A percentile compares a stretch with the other conserved stretches of the same genome.
Conservation (phyloP, 2,329 filamentous ascomycete species). For the Nothopassalora personata region DNA sequence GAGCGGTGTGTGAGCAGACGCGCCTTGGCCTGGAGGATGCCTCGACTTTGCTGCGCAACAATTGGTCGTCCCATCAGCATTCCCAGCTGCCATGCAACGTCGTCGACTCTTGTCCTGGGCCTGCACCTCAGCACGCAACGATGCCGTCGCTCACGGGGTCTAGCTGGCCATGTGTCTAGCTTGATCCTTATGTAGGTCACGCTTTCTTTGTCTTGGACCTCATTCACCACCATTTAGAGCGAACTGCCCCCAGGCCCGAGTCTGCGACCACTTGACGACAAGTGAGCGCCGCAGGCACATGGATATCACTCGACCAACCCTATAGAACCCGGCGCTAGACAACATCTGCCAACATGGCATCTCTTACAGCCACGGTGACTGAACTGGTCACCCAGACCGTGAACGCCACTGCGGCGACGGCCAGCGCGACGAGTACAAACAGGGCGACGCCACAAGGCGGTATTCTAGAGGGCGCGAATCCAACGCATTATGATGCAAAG, state of each 20-base stretch:
- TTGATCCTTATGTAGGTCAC: background rate
- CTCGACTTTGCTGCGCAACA: background rate
- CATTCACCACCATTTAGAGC: background rate
- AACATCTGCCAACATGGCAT: background rate
- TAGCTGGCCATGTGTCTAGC: background rate
- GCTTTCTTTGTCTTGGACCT: background rate
- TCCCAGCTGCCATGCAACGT: background rate
- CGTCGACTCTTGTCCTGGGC: background rate
- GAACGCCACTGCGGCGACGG: constrained; percentile 13
- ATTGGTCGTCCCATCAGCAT: background rate
- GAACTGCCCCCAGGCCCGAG: background rate
- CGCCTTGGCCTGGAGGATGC: background rate
- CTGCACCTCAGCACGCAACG: background rate
- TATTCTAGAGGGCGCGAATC: constrained; percentile 66
- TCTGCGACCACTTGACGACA: background rate
- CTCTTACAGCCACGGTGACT: constrained; percentile 17
- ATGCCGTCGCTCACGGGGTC: background rate
- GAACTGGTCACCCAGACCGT: constrained; percentile 18
- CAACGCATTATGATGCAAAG: constrained; percentile 61
- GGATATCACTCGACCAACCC: background rate
- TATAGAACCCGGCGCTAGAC: background rate
- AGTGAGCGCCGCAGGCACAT: background rate
- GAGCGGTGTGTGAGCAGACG: background rate
- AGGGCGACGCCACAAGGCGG: constrained; percentile 56
- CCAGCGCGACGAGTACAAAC: constrained; percentile 24